Percentiles rank a stretch among this genome's conserved stretches.
These are phyloP conservation scores for Firmiana major DNA, from an alignment of 345 rosid genomes.

Conservation along the genomic window DNA sequence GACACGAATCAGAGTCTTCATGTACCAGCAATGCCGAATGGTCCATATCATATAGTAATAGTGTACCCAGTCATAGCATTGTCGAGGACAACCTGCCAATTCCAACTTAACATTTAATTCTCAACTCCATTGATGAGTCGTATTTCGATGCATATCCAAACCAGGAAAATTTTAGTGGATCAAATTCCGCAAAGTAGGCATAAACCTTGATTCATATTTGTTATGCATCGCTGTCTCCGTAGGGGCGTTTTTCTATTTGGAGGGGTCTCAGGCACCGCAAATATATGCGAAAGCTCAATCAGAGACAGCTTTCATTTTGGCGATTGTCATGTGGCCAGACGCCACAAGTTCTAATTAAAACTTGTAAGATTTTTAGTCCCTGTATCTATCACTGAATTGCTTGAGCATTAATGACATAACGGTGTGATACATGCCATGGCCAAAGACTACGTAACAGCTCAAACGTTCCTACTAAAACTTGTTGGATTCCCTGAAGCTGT, in stretches of 20 bases:
- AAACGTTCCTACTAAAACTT: slow-evolving; percentile 8
- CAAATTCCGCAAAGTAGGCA: slow-evolving; percentile 14
- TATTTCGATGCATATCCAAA: slow-evolving; percentile 7
- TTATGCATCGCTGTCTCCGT: slow-evolving; percentile 21
- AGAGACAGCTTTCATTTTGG: not conserved
- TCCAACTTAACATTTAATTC: slow-evolving; percentile 13
- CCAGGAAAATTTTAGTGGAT: slow-evolving; percentile 22
- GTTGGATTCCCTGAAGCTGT: slow-evolving; percentile 11
- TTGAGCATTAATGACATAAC: slow-evolving; percentile 9
- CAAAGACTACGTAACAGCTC: slow-evolving; percentile 4
- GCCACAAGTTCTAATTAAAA: slow-evolving; percentile 21
- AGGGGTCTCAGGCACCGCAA: slow-evolving; percentile 6
- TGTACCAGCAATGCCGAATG: slow-evolving; percentile 17
- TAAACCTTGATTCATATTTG: not conserved
- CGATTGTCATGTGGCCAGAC: not conserved
- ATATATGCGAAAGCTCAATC: slow-evolving; percentile 7
- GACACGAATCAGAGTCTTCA: slow-evolving; percentile 20
- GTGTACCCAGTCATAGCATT: slow-evolving; percentile 16
- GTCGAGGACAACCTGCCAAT: slow-evolving; percentile 7
- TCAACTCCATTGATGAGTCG: slow-evolving; percentile 21
- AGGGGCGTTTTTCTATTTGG: not conserved
- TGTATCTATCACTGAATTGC: slow-evolving; percentile 9
- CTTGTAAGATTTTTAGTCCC: not conserved
- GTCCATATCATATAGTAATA: slow-evolving; percentile 6
- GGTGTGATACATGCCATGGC: slow-evolving; percentile 2